Percentiles rank a stretch among this genome's conserved stretches.
Conservation (phyloP, 768 basidiomycete species). For the Mrakia gelida region DNA sequence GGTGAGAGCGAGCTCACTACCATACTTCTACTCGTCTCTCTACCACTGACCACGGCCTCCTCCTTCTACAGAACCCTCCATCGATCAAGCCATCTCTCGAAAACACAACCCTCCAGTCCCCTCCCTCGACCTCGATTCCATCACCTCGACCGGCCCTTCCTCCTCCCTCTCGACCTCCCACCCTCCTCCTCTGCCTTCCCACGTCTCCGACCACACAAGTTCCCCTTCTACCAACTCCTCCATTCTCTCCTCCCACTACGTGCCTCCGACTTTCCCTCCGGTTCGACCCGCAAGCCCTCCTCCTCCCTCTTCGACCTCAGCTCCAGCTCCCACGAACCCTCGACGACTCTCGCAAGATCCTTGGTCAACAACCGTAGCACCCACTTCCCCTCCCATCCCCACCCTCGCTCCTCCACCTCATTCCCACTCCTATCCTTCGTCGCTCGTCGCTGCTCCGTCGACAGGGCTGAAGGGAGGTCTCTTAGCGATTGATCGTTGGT, state of each 20-base stretch:
- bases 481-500: constrained; percentile 75
- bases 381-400: background rate
- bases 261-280: constrained; percentile 2
- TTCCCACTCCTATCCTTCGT: constrained; percentile 57
- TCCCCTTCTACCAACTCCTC: background rate
- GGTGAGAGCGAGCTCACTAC: constrained; percentile 49
- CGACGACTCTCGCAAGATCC: constrained; percentile 16
- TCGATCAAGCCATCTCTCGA: background rate
- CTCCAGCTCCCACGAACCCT: background rate
- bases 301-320: background rate
- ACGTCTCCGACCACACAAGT: background rate
- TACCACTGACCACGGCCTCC: background rate
- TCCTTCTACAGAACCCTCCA: constrained; percentile 2
- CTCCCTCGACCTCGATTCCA: constrained; percentile 27
- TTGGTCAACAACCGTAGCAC: constrained; percentile 3
- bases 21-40: background rate
- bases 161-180: background rate
- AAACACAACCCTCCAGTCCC: constrained; percentile 17
- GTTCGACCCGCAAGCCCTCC: background rate
- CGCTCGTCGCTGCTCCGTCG: constrained; percentile 71
- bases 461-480: constrained; percentile 31
- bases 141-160: background rate
- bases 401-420: background rate
- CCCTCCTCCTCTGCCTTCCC: too few species aligned
- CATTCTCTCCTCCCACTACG: background rate